Evolutionary conservation across 495 filamentous ascomycete species (phyloP).

Genomic region (Podospora pseudocomata): DNA sequence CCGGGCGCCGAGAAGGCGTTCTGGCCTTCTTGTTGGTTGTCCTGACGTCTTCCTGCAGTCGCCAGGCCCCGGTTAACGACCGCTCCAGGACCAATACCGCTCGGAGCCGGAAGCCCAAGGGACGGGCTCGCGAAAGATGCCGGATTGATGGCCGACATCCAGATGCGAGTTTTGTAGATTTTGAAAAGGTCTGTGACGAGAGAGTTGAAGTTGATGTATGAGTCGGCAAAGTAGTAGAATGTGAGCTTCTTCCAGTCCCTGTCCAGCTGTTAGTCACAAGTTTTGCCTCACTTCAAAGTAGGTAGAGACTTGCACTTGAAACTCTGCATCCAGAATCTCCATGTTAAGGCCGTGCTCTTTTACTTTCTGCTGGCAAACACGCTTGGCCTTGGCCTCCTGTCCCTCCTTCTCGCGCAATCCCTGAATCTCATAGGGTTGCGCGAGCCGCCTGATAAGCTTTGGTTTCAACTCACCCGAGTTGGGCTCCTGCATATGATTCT

Average conservation of each 20-base stretch:
- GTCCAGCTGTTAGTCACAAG: constrained; percentile 17
- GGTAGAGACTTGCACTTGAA: constrained; percentile 76
- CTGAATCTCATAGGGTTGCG: constrained; percentile 83
- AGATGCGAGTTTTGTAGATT: constrained; percentile 97
- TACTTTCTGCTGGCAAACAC: constrained; percentile 93
- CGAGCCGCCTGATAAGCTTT: constrained; percentile 91
- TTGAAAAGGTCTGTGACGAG: constrained; percentile 97
- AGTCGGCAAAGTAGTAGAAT: constrained; percentile 96
- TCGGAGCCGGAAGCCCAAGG: constrained; percentile 63
- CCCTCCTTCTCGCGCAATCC: constrained; percentile 91
- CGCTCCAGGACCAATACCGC: constrained; percentile 59
- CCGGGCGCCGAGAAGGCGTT: constrained; percentile 32
- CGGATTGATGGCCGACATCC: constrained; percentile 99
- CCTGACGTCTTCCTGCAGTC: constrained; percentile 47
- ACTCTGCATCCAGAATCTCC: constrained; percentile 99
- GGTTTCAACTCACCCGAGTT: constrained; percentile 76
- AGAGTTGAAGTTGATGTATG: constrained; percentile 98
- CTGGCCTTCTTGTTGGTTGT: constrained; percentile 43
- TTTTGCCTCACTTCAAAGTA: not conserved
- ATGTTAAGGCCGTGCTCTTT: constrained; percentile 90
- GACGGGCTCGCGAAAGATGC: constrained; percentile 90
- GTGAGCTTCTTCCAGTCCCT: constrained; percentile 99
- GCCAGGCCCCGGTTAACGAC: constrained; percentile 43
- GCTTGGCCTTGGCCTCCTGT: constrained; percentile 94
- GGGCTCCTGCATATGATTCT: constrained; percentile 72